These are phyloP conservation scores for Sergeia podlipaevii DNA, from an alignment of 208 protist species.

Conservation along the genomic window DNA sequence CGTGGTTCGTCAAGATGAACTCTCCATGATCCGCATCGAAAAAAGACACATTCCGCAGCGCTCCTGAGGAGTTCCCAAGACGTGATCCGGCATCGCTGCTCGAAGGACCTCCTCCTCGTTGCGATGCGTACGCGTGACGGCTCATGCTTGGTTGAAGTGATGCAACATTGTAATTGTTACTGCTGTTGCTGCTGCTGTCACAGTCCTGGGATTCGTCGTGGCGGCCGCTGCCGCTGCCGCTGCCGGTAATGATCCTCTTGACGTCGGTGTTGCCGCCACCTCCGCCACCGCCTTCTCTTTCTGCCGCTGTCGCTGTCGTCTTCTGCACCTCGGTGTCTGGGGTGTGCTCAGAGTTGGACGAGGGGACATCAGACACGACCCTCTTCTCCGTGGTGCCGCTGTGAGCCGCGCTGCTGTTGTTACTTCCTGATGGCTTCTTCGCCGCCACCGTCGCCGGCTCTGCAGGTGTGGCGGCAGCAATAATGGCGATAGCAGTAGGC, in stretches of 20 bases:
- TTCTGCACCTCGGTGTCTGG: constrained; percentile 4
- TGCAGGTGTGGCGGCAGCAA: constrained; percentile 3
- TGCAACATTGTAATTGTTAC: too few species aligned
- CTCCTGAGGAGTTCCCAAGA: constrained; percentile 10
- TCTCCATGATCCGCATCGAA: constrained; percentile 64
- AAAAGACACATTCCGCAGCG: constrained; percentile 43
- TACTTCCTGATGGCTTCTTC: constrained; percentile 8
- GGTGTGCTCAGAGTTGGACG: constrained; percentile 4
- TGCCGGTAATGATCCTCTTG: neutral
- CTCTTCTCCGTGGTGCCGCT: constrained; percentile 24
- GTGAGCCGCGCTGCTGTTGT: constrained; percentile 12
- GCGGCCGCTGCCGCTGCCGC: neutral
- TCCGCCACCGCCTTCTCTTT: neutral
- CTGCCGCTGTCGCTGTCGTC: neutral
- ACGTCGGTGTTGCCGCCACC: neutral
- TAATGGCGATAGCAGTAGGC: too few species aligned
- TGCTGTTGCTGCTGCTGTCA: too few species aligned
- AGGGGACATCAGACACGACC: constrained; percentile 5
- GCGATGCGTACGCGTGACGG: too few species aligned
- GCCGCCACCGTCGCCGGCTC: constrained; percentile 8
- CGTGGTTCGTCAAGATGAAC: constrained; percentile 81
- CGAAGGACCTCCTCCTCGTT: too few species aligned
- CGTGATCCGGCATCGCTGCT: constrained; percentile 6
- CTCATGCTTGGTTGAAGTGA: too few species aligned
- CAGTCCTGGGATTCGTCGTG: neutral